A percentile compares a stretch with the other conserved stretches of the same genome.
These are phyloP conservation scores for Aristolochia contorta DNA, from an alignment of 164 flowering plant species.

Conservation along the genomic window DNA sequence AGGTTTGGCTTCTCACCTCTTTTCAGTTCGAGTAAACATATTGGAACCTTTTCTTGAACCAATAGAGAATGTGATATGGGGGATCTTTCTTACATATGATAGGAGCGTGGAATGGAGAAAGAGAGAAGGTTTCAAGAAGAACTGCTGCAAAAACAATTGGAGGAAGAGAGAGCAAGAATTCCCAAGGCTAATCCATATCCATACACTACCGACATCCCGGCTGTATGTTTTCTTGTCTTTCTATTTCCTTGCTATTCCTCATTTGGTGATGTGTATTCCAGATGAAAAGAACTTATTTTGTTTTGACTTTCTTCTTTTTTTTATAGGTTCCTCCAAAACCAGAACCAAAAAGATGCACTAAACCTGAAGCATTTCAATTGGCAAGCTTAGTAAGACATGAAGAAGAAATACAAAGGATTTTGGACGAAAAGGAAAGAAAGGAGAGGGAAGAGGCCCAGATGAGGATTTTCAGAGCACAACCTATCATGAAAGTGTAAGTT, in stretches of 20 bases:
- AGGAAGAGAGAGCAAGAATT: constrained; percentile 72
- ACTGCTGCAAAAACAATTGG: constrained; percentile 53
- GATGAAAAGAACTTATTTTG: not conserved
- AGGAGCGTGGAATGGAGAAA: constrained; percentile 88
- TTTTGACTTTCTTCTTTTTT: not conserved
- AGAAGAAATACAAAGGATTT: constrained; percentile 75
- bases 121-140: constrained; percentile 52
- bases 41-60: not conserved
- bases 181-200: constrained; percentile 93
- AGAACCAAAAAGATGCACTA: constrained; percentile 75
- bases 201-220: constrained; percentile 90
- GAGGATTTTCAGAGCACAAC: constrained; percentile 82
- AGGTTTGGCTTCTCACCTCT: constrained; percentile 27
- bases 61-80: not conserved
- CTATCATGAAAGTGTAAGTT: constrained; percentile 70
- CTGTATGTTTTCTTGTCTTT: constrained; percentile 32
- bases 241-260: not conserved
- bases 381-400: constrained; percentile 90
- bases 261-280: not conserved
- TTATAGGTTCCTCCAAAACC: constrained; percentile 90
- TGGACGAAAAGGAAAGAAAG: constrained; percentile 66
- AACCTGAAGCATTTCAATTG: constrained; percentile 82
- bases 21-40: no score
- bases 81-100: not conserved
- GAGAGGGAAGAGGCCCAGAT: constrained; percentile 68